These are phyloP conservation scores for Arabidopsis thaliana DNA, from an alignment of 345 rosid species.

Conservation along the genomic window DNA sequence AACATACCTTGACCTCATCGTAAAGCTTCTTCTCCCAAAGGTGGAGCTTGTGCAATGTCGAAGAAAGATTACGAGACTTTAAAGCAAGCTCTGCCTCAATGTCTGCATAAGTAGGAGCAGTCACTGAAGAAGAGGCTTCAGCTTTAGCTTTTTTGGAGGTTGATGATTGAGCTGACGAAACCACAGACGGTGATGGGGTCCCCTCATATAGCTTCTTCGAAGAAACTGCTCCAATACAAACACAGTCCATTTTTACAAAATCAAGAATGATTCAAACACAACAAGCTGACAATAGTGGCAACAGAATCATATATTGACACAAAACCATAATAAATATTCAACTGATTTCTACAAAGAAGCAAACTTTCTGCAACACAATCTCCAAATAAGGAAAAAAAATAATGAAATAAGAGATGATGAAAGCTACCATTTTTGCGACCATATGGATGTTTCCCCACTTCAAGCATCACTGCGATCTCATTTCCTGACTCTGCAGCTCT, in stretches of 20 bases:
- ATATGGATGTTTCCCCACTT: slow-evolving; percentile 72
- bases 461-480: slow-evolving; percentile 85
- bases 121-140: slow-evolving; percentile 37
- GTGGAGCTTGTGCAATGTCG: slow-evolving; percentile 79
- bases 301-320: slow-evolving; percentile 5
- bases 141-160: slow-evolving; percentile 51
- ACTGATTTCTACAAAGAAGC: neutral
- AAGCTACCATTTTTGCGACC: slow-evolving; percentile 69
- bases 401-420: neutral
- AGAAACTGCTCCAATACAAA: slow-evolving; percentile 50
- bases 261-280: neutral
- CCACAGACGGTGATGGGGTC: slow-evolving; percentile 56
- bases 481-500: slow-evolving; percentile 79
- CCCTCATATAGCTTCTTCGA: slow-evolving; percentile 65
- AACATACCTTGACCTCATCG: slow-evolving; percentile 84
- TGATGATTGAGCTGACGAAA: slow-evolving; percentile 59
- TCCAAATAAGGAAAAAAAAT: neutral
- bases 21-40: slow-evolving; percentile 96
- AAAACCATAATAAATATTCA: neutral
- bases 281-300: neutral
- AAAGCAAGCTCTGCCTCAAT: slow-evolving; percentile 68
- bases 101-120: slow-evolving; percentile 54
- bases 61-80: slow-evolving; percentile 77
- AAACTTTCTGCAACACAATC: slow-evolving; percentile 14
- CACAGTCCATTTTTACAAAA: neutral